These are phyloP conservation scores for Fagus crenata DNA, from an alignment of 306 rosid species.

Conservation along the genomic window DNA sequence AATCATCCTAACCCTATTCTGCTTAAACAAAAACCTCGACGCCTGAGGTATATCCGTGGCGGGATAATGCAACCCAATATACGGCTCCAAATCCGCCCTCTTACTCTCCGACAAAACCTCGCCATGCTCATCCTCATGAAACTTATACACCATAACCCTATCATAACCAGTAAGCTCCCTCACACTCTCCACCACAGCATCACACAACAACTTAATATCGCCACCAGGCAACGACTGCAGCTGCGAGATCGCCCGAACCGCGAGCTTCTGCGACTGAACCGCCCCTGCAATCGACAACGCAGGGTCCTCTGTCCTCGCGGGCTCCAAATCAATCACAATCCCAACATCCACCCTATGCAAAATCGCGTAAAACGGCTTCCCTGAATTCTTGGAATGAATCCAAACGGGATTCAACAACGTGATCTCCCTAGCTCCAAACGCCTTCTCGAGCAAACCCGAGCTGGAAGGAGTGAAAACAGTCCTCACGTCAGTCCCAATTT, in stretches of 20 bases:
- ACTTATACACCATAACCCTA: constrained; percentile 92
- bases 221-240: constrained; percentile 88
- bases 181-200: constrained; percentile 79
- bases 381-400: constrained; percentile 76
- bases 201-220: constrained; percentile 70
- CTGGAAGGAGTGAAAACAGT: constrained; percentile 58
- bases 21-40: constrained; percentile 93
- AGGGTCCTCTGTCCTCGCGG: constrained; percentile 82
- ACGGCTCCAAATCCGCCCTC: constrained; percentile 83
- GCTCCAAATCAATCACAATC: constrained; percentile 88
- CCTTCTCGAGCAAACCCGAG: constrained; percentile 59
- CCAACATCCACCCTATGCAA: constrained; percentile 87
- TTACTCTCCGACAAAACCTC: constrained; percentile 94
- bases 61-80: constrained; percentile 93
- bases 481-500: constrained; percentile 65
- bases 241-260: constrained; percentile 84
- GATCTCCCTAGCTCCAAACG: constrained; percentile 80
- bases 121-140: constrained; percentile 99
- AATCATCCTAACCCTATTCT: constrained; percentile 94
- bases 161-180: constrained; percentile 83
- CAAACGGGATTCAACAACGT: constrained; percentile 82
- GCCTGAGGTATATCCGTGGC: constrained; percentile 97
- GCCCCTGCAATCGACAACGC: constrained; percentile 98
- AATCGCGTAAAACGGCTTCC: constrained; percentile 90
- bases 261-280: constrained; percentile 92